Evolutionary conservation across 805 yeast species (phyloP).

Genomic region (Candida quercuum): DNA sequence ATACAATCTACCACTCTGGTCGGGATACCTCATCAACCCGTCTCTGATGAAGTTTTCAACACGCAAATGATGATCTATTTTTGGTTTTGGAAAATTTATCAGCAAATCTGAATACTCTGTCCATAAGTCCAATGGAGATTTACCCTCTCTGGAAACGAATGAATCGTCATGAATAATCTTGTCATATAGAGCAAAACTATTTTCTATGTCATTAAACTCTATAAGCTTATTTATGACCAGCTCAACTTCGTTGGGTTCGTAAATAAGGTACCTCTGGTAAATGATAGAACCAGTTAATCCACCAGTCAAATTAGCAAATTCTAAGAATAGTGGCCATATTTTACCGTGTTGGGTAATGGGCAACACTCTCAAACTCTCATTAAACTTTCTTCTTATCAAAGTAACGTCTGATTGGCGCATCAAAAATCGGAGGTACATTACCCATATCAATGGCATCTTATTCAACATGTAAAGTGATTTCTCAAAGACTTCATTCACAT

Average conservation of each 20-base stretch:
- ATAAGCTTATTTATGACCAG: conserved; percentile 27
- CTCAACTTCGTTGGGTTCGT: conserved; percentile 26
- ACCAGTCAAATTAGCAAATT: conserved; percentile 38
- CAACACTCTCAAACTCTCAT: conserved; percentile 41
- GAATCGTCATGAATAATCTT: conserved; percentile 28
- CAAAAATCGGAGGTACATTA: conserved; percentile 40
- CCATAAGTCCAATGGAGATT: conserved; percentile 45
- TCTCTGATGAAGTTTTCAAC: conserved; percentile 31
- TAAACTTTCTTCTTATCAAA: conserved; percentile 38
- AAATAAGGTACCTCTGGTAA: conserved; percentile 29
- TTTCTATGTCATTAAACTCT: conserved; percentile 26
- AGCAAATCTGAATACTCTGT: conserved; percentile 39
- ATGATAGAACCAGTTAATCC: conserved; percentile 28
- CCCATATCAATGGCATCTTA: conserved; percentile 49
- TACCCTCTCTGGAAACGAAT: conserved; percentile 30
- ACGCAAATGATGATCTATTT: conserved; percentile 12
- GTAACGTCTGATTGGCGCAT: conserved; percentile 30
- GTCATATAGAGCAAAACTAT: conserved; percentile 29
- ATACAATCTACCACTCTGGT: conserved; percentile 48
- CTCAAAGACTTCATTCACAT: conserved; percentile 41
- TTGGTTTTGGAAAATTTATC: conserved; percentile 12
- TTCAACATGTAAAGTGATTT: conserved; percentile 36
- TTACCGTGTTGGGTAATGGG: conserved; percentile 49
- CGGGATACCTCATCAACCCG: conserved; percentile 45
- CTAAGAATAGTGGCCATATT: conserved; percentile 51